Conservation (phyloP, 768 basidiomycete genomes). For the Suillus sp. region DNA sequence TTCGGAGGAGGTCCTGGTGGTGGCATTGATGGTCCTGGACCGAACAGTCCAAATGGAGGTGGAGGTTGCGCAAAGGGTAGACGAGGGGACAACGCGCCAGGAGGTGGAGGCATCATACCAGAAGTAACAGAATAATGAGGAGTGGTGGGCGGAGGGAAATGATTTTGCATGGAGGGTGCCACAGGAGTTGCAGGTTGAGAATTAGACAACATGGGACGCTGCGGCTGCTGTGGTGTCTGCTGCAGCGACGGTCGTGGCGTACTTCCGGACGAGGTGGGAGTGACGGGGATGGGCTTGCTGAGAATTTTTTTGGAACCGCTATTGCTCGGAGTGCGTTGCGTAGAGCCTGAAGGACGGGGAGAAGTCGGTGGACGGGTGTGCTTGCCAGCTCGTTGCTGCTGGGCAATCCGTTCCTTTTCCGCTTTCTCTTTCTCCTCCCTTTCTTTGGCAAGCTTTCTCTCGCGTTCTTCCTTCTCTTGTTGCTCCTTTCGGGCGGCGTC, state of each 20-base stretch:
- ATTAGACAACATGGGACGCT: constrained; percentile 35
- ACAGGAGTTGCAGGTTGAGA: constrained; percentile 53
- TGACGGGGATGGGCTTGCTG: constrained; percentile 44
- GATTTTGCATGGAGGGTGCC: constrained; percentile 28
- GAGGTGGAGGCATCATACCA: constrained; percentile 45
- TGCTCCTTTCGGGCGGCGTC: constrained; percentile 44
- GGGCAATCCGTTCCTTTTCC: constrained; percentile 44
- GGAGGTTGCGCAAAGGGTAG: constrained; percentile 48
- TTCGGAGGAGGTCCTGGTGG: constrained; percentile 45
- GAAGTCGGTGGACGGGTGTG: constrained; percentile 52
- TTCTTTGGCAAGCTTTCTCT: constrained; percentile 65
- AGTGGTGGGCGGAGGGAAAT: constrained; percentile 46
- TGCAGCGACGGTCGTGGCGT: constrained; percentile 28
- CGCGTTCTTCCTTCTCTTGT: constrained; percentile 66
- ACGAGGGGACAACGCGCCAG: constrained; percentile 53
- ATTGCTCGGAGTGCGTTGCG: constrained; percentile 48
- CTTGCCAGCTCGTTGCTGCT: constrained; percentile 51
- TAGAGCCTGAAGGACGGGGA: constrained; percentile 51
- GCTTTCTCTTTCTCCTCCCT: constrained; percentile 63
- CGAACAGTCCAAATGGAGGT: constrained; percentile 50
- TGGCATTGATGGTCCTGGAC: constrained; percentile 46
- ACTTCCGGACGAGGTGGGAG: constrained; percentile 23
- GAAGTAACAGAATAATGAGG: constrained; percentile 51
- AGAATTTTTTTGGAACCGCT: constrained; percentile 65
- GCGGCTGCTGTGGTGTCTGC: constrained; percentile 40